A percentile compares a stretch with the other conserved stretches of the same genome.
These are phyloP conservation scores for Fistulinella prunicolor DNA, from an alignment of 768 basidiomycete genomes.

Conservation along the genomic window DNA sequence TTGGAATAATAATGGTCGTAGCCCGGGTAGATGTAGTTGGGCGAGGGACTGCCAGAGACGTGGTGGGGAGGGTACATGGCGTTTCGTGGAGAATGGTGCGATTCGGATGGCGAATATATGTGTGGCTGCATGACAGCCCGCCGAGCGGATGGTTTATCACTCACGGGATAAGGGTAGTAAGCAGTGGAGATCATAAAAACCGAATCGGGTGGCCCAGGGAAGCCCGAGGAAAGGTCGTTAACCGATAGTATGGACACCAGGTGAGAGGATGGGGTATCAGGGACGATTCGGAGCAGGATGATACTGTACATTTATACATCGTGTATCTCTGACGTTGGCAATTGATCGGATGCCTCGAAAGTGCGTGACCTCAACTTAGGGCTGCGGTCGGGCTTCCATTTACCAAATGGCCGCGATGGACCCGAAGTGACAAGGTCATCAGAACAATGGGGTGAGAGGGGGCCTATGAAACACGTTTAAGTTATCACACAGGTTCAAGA, in stretches of 20 bases:
- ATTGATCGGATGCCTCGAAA: slow-evolving; percentile 32
- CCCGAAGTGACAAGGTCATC: slow-evolving; percentile 19
- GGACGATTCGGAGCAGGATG: slow-evolving; percentile 19
- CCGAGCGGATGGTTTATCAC: slow-evolving; percentile 22
- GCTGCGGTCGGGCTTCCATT: slow-evolving; percentile 33
- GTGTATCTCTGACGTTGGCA: slow-evolving; percentile 30
- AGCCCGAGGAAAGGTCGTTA: slow-evolving; percentile 15
- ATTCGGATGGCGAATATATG: slow-evolving; percentile 32
- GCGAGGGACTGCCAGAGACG: slow-evolving; percentile 16
- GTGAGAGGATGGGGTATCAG: slow-evolving; percentile 29
- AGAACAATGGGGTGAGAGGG: slow-evolving; percentile 26
- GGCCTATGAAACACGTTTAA: slow-evolving; percentile 33
- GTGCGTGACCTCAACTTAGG: slow-evolving; percentile 24
- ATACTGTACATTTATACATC: slow-evolving; percentile 30
- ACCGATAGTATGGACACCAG: slow-evolving; percentile 15
- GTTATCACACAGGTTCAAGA: slow-evolving; percentile 17
- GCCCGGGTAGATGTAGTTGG: slow-evolving; percentile 21
- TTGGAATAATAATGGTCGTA: slow-evolving; percentile 25
- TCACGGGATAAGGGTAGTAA: slow-evolving; percentile 27
- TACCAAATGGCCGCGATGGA: slow-evolving; percentile 32
- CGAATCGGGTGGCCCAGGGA: slow-evolving; percentile 20
- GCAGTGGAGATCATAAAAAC: slow-evolving; percentile 31
- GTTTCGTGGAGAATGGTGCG: slow-evolving; percentile 16
- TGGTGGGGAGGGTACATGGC: slow-evolving; percentile 30
- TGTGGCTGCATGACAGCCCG: slow-evolving; percentile 24